phyloP scores from a whole-genome alignment of 75 land plant genomes.

The Adiantum capillusveneris region DNA sequence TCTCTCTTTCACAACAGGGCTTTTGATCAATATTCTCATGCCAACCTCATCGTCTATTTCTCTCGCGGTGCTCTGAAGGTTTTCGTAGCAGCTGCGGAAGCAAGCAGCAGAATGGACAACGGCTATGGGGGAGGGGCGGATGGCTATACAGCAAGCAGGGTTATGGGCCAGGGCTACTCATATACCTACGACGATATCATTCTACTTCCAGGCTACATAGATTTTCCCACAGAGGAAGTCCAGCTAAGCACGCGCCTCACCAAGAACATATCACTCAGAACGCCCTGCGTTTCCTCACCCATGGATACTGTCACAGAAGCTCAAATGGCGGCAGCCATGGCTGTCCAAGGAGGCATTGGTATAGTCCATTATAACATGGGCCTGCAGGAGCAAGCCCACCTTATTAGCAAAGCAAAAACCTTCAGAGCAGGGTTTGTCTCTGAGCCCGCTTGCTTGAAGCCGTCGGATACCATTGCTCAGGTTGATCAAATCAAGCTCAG shows the following conservation, averaged over 20 bases:
- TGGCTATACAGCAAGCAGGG: slow-evolving; percentile 47
- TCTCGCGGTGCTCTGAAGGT: no score
- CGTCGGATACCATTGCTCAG: slow-evolving; percentile 30
- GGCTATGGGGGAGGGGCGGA: slow-evolving; percentile 24
- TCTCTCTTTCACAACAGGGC: no score
- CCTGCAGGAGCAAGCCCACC: slow-evolving; percentile 45
- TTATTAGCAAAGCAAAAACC: slow-evolving; percentile 50
- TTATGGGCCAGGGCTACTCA: slow-evolving; percentile 76
- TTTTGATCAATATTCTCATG: no score
- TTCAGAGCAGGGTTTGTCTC: slow-evolving; percentile 46
- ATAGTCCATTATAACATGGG: slow-evolving; percentile 73
- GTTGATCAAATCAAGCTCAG: slow-evolving; percentile 16
- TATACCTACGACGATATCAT: slow-evolving; percentile 97
- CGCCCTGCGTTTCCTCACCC: slow-evolving; percentile 86
- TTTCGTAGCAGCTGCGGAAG: no score
- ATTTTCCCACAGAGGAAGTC: slow-evolving; percentile 77
- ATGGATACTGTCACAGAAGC: slow-evolving; percentile 98
- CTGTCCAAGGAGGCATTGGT: slow-evolving; percentile 73
- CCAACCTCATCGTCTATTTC: no score
- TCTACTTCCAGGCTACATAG: slow-evolving; percentile 77
- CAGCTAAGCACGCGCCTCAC: slow-evolving; percentile 60
- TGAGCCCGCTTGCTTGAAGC: slow-evolving; percentile 35
- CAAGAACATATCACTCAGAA: slow-evolving; percentile 44
- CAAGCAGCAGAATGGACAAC: slow-evolving; percentile 7
- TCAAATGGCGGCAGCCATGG: slow-evolving; percentile 92